Evolutionary conservation across 306 rosid genomes (phyloP), one percentile per base, ranked within the genome.

Genomic region (Glycine latifolia): DNA sequence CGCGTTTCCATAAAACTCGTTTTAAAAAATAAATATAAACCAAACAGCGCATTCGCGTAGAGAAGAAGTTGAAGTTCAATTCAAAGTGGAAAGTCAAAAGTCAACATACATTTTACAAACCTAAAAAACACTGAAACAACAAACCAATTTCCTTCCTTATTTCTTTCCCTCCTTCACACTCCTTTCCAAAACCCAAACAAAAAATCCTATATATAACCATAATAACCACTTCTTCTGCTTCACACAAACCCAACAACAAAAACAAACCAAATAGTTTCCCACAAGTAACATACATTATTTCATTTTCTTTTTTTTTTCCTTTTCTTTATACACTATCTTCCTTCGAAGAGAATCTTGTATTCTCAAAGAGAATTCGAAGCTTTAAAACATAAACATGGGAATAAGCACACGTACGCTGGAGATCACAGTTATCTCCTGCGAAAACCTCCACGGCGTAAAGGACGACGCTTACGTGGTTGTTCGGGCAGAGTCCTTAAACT

Each of bases 351-450:
- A 50, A 46, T 46, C 13, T 20, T 20, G 20, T n/a, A n/a, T 20
- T 20, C 20, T 20, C 20, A 20, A 20, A 20, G 20, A 20, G 20
- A 20, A 26, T 26, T 26, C 31, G 31, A 26, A 26, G 2, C 31
- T 26, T 26, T 26, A 26, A 26, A 26, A 26, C 31, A 26, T 26
- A 26, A 26, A 33, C 66, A 83, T 83, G 86, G 68, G 35, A 3
- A 0, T 31, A 10, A 49, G 2, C 3, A 72, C 87, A 10, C 61
- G 85, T 0, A 80, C 71, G 4, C 10, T 92, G 3, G 91, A 92
- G 62, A 59, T 92, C 50, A 90, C 89, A 0, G 85, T 92, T 20
- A 78, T 90, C 3, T 89, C 94, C 0, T 84, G 84, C 0, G 88
- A 92, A 50, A 81, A 86, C 12, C 58, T 92, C 2, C 43, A 60